Evolutionary conservation across 768 basidiomycete genomes (phyloP), one percentile per base, ranked within the genome.

Genomic region (Mycena vitilis): DNA sequence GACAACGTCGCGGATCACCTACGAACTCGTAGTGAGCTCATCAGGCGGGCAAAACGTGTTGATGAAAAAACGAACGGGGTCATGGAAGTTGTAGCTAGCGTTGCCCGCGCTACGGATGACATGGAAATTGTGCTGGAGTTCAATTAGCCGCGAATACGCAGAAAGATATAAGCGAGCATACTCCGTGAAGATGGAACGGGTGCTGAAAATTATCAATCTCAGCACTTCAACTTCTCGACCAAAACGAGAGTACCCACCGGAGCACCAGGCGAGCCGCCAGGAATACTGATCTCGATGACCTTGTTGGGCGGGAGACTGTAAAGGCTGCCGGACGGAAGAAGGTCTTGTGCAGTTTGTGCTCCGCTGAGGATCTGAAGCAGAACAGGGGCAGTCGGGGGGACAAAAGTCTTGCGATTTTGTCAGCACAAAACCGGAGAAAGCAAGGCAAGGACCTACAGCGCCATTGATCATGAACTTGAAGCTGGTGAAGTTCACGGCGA

Each of bases 301-400:
- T 83, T 78, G 71, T 87, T 84, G 4, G 72, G 62, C 0, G 85
- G 85, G 16, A 89, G 73, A 10, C 75, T 73, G 62, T 82, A 86
- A 11, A 86, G 79, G 25, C 80, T 78, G 15, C 84, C 85, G 0
- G 75, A 48, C 0, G 82, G 79, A 2, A 84, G 77, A 23, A 88
- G 69, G 42, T 82, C 80, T 37, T 81, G 78, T 0, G 84, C 81
- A 1, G 64, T 69, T n/a, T 78, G 75, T 4, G 81, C 77, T 13
- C 86, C 86, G 65, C 82, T 85, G 25, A 87, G 69, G 54, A 87
- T 84, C 69, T 88, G 85, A 18, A 87, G 78, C 9, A 88, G 75
- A 2, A 85, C 84, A 0, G 87, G 86, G 0, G 81, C 79, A 25
- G 75, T 78, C 0, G 86, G 86, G 2, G 83, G 75, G 3, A 62